Evolutionary conservation across 768 basidiomycete genomes (phyloP), one percentile per base, ranked within the genome.

Genomic region (Calvatia gigantea): DNA sequence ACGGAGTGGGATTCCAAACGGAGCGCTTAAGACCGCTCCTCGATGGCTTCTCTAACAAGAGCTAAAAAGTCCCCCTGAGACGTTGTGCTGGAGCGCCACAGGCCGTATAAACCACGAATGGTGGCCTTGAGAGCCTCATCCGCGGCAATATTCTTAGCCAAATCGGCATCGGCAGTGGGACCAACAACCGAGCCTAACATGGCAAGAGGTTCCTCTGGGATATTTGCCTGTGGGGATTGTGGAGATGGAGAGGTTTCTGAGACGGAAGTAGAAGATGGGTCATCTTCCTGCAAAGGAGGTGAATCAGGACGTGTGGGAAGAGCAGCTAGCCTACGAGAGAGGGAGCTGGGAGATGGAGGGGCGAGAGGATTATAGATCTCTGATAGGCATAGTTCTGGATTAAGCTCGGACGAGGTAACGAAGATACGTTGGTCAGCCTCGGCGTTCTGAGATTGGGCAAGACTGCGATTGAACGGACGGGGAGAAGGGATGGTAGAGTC

Each of bases 401-500:
- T 62, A 44, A 70, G 56, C 42, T 66, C 61, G 19, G 63, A 62
- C 21, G 67, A 72, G 6, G 71, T 56, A 31, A 73, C 56, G 45
- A 73, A 69, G 52, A 74, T 63, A 41, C 71, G 71, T 35, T 60
- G 61, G 25, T 63, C 58, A 17, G 47, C 23, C 17, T 58, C 51
- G 15, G 41, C 56, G 31, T 43, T 43, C 29, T 37, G 45, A 27
- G 56, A 38, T 27, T 65, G 58, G 28, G 47, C 57, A 7, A 62
- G 59, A 38, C 67, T 69, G 45, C 64, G 67, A 49, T 67, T 69
- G 29, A 48, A 60, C 6, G 70, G 67, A 19, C 70, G 70, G 6
- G 76, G 76, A 63, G 62, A 87, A 69, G 87, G 86, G 14, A 83
- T 63, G 17, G 85, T 87, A 14, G 88, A 89, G 65, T 89, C 87